Percentiles rank a stretch among this genome's conserved stretches.
phyloP scores from a whole-genome alignment of 164 flowering plant genomes.

The Nymphaea colorata region DNA sequence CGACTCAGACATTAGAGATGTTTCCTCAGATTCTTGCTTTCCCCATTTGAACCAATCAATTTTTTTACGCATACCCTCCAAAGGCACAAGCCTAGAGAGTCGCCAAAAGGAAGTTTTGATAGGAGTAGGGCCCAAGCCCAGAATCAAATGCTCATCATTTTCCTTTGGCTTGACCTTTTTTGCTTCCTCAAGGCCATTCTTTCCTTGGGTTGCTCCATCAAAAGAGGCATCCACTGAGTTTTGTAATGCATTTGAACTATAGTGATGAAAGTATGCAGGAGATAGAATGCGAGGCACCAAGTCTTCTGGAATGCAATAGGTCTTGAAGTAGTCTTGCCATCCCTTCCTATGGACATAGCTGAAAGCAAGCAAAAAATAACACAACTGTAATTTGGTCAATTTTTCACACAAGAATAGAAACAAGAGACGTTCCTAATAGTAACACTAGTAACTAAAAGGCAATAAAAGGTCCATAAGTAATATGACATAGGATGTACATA shows the following conservation, averaged over 20 bases:
- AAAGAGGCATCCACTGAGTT: slow-evolving; percentile 19
- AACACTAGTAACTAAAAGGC: no score
- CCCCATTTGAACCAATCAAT: slow-evolving; percentile 37
- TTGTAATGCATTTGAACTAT: slow-evolving; percentile 49
- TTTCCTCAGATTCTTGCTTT: slow-evolving; percentile 23
- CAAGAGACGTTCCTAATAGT: no score
- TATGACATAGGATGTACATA: no score
- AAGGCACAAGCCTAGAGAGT: slow-evolving; percentile 83
- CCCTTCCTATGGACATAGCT: slow-evolving; percentile 88
- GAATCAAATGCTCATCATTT: slow-evolving; percentile 62
- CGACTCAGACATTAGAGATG: slow-evolving; percentile 22
- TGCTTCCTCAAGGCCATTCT: slow-evolving; percentile 22
- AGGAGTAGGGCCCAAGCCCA: slow-evolving; percentile 82
- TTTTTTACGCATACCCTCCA: slow-evolving; percentile 53
- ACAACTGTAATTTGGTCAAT: not conserved
- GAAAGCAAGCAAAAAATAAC: slow-evolving; percentile 11
- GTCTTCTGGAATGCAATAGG: slow-evolving; percentile 99
- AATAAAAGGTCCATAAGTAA: no score
- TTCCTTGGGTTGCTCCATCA: slow-evolving; percentile 11
- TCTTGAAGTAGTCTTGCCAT: slow-evolving; percentile 90
- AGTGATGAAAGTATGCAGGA: slow-evolving; percentile 98
- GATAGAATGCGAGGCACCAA: slow-evolving; percentile 88
- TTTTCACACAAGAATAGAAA: no score
- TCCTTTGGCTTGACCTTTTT: slow-evolving; percentile 29
- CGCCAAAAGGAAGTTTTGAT: slow-evolving; percentile 90